phyloP scores from a whole-genome alignment of 352 stramenopile species.

The Pythium phragmitis region DNA sequence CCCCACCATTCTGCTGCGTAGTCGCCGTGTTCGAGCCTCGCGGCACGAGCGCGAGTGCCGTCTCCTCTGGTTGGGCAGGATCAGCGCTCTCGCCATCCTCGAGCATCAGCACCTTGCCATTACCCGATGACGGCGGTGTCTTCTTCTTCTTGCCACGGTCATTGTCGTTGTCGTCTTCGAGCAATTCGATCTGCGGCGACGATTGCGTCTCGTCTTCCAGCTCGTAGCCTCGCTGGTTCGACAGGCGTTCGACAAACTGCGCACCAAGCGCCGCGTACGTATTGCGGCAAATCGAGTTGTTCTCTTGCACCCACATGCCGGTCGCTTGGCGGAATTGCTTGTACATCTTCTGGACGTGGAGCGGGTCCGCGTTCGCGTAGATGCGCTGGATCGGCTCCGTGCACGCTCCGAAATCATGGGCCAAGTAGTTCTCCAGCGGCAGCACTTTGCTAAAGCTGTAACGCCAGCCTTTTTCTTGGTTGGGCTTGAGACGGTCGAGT shows the following conservation, averaged over 20 bases:
- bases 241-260: slow-evolving; percentile 54
- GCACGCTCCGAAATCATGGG: slow-evolving; percentile 81
- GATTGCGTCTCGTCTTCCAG: slow-evolving; percentile 14
- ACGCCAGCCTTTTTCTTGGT: slow-evolving; percentile 82
- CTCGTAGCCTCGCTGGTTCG: slow-evolving; percentile 14
- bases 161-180: slow-evolving; percentile 23
- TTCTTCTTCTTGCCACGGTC: slow-evolving; percentile 5
- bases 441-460: slow-evolving; percentile 86
- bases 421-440: slow-evolving; percentile 78
- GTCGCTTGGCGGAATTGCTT: slow-evolving; percentile 85
- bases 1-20: slow-evolving; percentile 8
- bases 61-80: neutral
- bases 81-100: slow-evolving; percentile 14
- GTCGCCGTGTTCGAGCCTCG: slow-evolving; percentile 10
- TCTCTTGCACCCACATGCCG: slow-evolving; percentile 84
- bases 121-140: slow-evolving; percentile 5
- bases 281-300: slow-evolving; percentile 79
- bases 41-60: slow-evolving; percentile 23
- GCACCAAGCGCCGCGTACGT: slow-evolving; percentile 66
- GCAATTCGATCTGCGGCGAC: slow-evolving; percentile 19
- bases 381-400: slow-evolving; percentile 87
- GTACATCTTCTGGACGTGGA: slow-evolving; percentile 85
- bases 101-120: slow-evolving; percentile 24
- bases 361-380: slow-evolving; percentile 76
- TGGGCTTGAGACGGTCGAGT: slow-evolving; percentile 82